Base-by-base conservation (phyloP, 148 eudicot genomes). In the Drosera capensis region DNA sequence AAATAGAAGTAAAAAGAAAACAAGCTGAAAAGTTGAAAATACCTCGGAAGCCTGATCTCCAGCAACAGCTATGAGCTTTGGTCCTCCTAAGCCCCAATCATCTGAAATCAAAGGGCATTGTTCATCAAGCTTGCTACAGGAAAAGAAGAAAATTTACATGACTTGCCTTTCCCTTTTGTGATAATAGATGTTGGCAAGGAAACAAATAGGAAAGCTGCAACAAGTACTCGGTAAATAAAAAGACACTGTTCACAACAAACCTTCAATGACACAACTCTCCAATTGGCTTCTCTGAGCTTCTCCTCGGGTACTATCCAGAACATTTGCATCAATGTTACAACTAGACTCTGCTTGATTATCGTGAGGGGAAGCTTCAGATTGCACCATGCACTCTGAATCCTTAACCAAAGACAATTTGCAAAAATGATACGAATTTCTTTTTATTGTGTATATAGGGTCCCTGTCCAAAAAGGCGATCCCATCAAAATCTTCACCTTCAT, bases 11-110 rank as follows among this genome's bases (percentile, higher is more conserved):
- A 43, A 52, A 15, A 45, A n/a, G 22, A 44, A 41, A 43, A 52
- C n/a, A 45, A n/a, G 22, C 38, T 46, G 1, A 17, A 13, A 4
- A 25, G n/a, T 14, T 16, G 11, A 13, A 34, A 15, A 57, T 22
- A 87, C 94, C 86, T 77, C 75, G 26, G 80, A 77, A 48, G 75
- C 63, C 44, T 72, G 69, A 60, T 71, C 82, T 46, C 96, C 96
- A 25, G 96, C 68, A 58, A 79, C 59, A 40, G 92, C 92, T 40
- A 83, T 56, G 46, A 68, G 71, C 35, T 67, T 61, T 29, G 55
- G 71, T 40, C 74, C 80, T 58, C 71, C 86, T 24, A 23, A 34
- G 22, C 40, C 60, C 2, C 29, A 46, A 52, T 38, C 58, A 31
- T 62, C 95, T 79, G 59, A 21, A 51, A 34, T 34, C 38, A 34